phyloP scores from a whole-genome alignment of 2,329 filamentous ascomycete genomes.

The Ceratocystis lukuohia region DNA sequence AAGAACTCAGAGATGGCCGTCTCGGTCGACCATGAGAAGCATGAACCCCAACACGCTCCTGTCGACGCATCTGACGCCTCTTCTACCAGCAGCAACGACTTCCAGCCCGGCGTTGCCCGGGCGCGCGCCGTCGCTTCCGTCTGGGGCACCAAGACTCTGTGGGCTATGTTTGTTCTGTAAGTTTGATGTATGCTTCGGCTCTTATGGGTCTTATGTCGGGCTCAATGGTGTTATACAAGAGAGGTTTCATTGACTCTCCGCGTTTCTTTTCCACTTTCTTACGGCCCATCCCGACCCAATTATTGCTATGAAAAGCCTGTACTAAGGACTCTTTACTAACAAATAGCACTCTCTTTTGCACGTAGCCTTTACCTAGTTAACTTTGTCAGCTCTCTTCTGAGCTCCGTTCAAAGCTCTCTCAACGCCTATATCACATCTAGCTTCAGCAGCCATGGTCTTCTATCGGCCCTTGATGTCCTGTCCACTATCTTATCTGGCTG shows the following conservation, averaged over 20 bases:
- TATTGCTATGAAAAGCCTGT: no score
- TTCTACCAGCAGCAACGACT: conserved; percentile 23
- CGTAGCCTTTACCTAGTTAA: conserved; percentile 30
- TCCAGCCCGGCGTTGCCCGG: conserved; percentile 29
- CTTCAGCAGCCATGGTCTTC: conserved; percentile 50
- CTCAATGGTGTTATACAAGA: not conserved
- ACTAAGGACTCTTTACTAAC: not conserved
- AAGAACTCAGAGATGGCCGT: not conserved
- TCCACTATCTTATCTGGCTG: conserved; percentile 34
- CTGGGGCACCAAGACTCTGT: conserved; percentile 29
- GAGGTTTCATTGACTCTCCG: not conserved
- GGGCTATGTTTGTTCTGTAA: conserved; percentile 31
- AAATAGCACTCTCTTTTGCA: not conserved
- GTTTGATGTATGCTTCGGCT: conserved; percentile 17
- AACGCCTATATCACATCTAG: conserved; percentile 53
- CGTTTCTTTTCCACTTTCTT: not conserved
- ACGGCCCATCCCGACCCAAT: no score
- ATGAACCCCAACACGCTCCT: conserved; percentile 1
- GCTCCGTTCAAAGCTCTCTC: conserved; percentile 34
- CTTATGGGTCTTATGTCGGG: not conserved
- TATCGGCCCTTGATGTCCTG: conserved; percentile 52
- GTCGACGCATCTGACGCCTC: conserved; percentile 20
- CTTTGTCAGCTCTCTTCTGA: conserved; percentile 29
- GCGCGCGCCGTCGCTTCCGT: conserved; percentile 31
- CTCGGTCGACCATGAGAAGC: conserved; percentile 16